Evolutionary conservation across 2,329 filamentous ascomycete species (phyloP), one percentile per base, ranked within the genome.

Genomic region (Diplocarpon rosae): DNA sequence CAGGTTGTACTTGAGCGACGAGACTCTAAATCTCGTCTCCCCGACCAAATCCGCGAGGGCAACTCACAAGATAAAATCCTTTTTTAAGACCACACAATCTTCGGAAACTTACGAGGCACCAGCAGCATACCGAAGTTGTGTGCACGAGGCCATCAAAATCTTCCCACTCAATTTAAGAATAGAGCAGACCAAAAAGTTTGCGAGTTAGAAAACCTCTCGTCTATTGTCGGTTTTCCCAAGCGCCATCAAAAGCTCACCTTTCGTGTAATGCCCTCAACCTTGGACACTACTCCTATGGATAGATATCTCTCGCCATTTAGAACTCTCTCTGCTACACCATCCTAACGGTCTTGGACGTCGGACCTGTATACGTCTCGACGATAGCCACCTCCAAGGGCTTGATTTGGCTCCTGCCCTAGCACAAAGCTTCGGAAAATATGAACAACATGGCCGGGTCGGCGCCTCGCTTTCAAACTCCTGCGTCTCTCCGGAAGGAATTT

Each of bases 391-490:
- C 17, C 41, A 39, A 43, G 7, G 3, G 43, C 48, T 49, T 40
- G 27, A 46, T 30, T 45, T 46, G 42, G 37, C 43, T 45, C 32
- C 34, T 39, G 51, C 54, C 50, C 51, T 50, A 55, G 51, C 52
- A 49, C 17, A 14, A 42, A 43, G 40, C 42, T 42, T 51, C 46
- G 38, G 17, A 45, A 40, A 24, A 33, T 20, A 46, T 50, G 52
- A 48, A 48, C 31, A 20, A 49, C 36, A 33, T 35, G 43, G 31
- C 45, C 36, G 10, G 40, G 42, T 47, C 47, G 47, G 56, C 55
- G 55, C 57, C 52, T 53, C 56, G 56, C 55, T 32, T 39, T 39
- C 36, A 43, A 35, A 10, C 14, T 33, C 20, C 27, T 47, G 42
- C 49, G 44, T 48, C 41, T 48, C 35, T 39, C 49, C 46, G 47